phyloP scores from a whole-genome alignment of 2,329 filamentous ascomycete species.

The Samsoniella hepiali region DNA sequence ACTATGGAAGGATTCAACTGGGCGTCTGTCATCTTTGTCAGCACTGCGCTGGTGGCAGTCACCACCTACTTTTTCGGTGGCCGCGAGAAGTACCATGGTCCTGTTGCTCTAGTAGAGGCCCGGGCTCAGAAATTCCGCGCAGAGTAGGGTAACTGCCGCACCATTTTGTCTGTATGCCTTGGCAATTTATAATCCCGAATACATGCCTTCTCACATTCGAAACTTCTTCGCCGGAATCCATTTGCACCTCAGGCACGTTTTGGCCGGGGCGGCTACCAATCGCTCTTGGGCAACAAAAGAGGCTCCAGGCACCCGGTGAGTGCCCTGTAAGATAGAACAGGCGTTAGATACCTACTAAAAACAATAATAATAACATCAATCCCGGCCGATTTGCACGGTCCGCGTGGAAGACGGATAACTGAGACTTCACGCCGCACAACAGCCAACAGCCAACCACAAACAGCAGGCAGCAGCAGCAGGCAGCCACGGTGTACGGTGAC shows the following conservation, averaged over 20 bases:
- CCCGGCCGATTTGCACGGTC: no score
- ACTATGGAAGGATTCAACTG: conserved; percentile 20
- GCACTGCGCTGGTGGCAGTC: conserved; percentile 12
- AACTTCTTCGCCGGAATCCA: no score
- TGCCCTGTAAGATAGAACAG: no score
- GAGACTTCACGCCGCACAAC: background rate
- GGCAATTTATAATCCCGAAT: background rate
- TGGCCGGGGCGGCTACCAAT: no score
- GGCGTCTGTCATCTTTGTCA: conserved; percentile 19
- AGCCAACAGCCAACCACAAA: no score
- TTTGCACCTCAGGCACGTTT: no score
- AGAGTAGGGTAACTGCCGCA: background rate
- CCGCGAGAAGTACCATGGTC: conserved; percentile 18
- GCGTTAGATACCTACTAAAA: no score
- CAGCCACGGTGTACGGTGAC: background rate
- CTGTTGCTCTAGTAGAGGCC: conserved; percentile 18
- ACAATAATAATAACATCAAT: no score
- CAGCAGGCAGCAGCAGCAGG: background rate
- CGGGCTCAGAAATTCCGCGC: conserved; percentile 14
- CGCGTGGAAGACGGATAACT: background rate
- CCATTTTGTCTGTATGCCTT: background rate
- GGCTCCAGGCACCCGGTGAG: no score
- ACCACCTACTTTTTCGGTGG: conserved; percentile 17
- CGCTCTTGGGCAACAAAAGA: no score
- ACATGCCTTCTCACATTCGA: no score